Evolutionary conservation across 108 stramenopile genomes (phyloP).

Genomic region (Skeletonema grethae): DNA sequence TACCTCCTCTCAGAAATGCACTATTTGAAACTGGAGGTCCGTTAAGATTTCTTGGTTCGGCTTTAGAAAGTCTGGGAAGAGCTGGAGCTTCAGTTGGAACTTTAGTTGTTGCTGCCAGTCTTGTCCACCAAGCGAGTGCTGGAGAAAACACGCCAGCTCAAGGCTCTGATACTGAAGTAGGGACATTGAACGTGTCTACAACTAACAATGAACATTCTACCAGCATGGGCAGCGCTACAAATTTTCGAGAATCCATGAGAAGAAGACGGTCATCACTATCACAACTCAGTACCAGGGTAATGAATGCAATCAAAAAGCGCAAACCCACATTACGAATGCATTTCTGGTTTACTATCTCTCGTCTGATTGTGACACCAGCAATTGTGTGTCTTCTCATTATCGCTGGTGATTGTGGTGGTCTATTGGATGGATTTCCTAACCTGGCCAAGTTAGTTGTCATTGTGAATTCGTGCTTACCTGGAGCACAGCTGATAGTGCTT

Average conservation of each 20-base stretch:
- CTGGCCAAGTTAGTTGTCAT: constrained; percentile 69
- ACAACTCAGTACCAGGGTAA: constrained; percentile 27
- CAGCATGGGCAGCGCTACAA: neutral
- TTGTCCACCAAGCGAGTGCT: constrained; percentile 42
- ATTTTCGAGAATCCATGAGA: constrained; percentile 9
- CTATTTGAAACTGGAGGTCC: constrained; percentile 61
- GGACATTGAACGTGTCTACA: neutral
- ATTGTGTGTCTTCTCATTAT: constrained; percentile 55
- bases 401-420: constrained; percentile 61
- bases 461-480: constrained; percentile 65
- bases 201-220: constrained; percentile 1
- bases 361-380: constrained; percentile 64
- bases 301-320: constrained; percentile 28
- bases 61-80: constrained; percentile 64
- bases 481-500: constrained; percentile 67
- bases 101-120: constrained; percentile 65
- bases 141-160: neutral
- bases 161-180: constrained; percentile 1
- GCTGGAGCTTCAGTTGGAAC: constrained; percentile 59
- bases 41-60: constrained; percentile 68
- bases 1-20: constrained; percentile 65
- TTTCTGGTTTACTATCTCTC: constrained; percentile 62
- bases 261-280: constrained; percentile 31
- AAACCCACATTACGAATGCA: constrained; percentile 51
- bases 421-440: constrained; percentile 49